Percentiles rank a stretch among this genome's conserved stretches.
Evolutionary conservation across 2,329 filamentous ascomycete genomes (phyloP).

Genomic region (Hypoxylon sp.): DNA sequence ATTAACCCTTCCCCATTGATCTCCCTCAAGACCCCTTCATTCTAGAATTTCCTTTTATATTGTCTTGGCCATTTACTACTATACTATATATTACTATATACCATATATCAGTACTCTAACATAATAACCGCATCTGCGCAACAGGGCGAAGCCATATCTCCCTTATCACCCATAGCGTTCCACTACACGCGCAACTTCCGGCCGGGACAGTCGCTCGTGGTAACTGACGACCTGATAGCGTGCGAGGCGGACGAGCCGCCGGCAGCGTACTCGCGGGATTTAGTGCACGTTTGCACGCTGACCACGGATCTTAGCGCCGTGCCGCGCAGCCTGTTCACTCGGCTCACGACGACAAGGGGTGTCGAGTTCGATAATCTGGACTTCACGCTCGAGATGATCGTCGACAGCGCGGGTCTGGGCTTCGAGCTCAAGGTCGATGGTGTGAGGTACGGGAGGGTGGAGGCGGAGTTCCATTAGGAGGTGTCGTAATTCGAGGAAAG

Average conservation of each 20-base stretch:
- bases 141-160: slow-evolving; percentile 80
- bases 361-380: slow-evolving; percentile 87
- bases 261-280: slow-evolving; percentile 69
- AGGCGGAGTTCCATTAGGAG: slow-evolving; percentile 81
- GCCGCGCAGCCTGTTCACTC: slow-evolving; percentile 79
- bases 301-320: slow-evolving; percentile 85
- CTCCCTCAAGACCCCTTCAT: too few relatives aligned
- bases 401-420: slow-evolving; percentile 80
- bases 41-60: neutral
- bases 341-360: slow-evolving; percentile 82
- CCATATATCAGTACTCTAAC: slow-evolving; percentile 4
- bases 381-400: slow-evolving; percentile 86
- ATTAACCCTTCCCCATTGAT: neutral
- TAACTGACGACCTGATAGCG: slow-evolving; percentile 85
- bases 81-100: slow-evolving; percentile 1
- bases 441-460: slow-evolving; percentile 81
- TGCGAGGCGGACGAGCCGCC: slow-evolving; percentile 79
- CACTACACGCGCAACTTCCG: slow-evolving; percentile 90
- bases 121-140: neutral
- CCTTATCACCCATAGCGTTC: slow-evolving; percentile 81
- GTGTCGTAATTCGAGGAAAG: neutral
- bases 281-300: slow-evolving; percentile 82
- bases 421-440: slow-evolving; percentile 87
- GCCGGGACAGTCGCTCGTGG: slow-evolving; percentile 80
- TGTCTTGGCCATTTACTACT: neutral